These are phyloP conservation scores for Leishmania tropica DNA, from an alignment of 208 protist genomes.

Conservation along the genomic window DNA sequence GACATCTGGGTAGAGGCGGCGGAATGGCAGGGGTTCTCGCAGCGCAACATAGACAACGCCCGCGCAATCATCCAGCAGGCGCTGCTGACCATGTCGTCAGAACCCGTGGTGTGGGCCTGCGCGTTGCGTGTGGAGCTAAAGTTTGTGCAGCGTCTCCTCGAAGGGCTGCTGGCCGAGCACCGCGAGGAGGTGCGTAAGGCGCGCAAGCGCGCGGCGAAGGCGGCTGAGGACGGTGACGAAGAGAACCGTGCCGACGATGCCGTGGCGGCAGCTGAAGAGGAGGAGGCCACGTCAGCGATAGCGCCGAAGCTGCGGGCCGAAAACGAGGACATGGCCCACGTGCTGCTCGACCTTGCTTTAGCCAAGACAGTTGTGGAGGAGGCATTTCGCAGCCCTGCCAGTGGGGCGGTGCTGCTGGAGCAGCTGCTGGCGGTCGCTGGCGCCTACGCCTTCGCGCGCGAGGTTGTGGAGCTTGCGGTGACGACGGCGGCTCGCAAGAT, in stretches of 20 bases:
- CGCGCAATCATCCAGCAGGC: constrained; percentile 82
- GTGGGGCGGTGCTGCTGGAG: constrained; percentile 44
- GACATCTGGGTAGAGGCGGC: constrained; percentile 84
- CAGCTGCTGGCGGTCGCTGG: constrained; percentile 48
- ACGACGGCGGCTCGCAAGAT: constrained; percentile 33
- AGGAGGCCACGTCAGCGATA: constrained; percentile 27
- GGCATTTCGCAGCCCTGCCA: constrained; percentile 57
- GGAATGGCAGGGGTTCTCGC: constrained; percentile 61
- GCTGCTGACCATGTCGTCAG: constrained; percentile 57
- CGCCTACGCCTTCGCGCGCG: constrained; percentile 47
- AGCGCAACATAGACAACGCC: constrained; percentile 72
- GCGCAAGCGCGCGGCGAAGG: constrained; percentile 16
- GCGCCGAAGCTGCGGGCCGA: constrained; percentile 51
- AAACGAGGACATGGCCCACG: constrained; percentile 57
- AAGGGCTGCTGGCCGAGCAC: constrained; percentile 46
- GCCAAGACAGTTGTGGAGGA: constrained; percentile 73
- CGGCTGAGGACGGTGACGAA: constrained; percentile 10
- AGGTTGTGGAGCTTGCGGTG: constrained; percentile 39
- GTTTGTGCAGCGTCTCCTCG: constrained; percentile 62
- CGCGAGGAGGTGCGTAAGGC: constrained; percentile 31
- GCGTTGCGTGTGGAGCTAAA: constrained; percentile 75
- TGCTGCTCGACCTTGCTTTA: constrained; percentile 74
- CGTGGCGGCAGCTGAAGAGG: neutral
- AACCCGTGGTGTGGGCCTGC: constrained; percentile 68
- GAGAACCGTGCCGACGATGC: neutral